Evolutionary conservation across 1,284 basidiomycete genomes (phyloP).

Genomic region (Inonotus obliquus): DNA sequence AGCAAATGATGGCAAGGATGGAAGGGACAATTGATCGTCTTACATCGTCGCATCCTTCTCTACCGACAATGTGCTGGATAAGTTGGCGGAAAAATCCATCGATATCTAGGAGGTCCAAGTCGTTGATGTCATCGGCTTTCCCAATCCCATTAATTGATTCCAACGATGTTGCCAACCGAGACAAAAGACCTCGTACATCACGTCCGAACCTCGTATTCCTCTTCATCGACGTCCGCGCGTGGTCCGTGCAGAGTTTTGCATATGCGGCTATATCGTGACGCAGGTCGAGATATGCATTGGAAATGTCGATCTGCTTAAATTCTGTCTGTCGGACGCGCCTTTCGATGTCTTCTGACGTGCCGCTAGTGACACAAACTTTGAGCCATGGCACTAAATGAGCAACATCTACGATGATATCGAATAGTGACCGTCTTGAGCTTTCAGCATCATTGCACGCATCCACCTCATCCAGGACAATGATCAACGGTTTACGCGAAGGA

Average conservation of each 20-base stretch:
- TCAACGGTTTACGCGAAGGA: neutral
- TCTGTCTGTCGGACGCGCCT: neutral
- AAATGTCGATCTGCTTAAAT: neutral
- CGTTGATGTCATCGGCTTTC: too few relatives aligned
- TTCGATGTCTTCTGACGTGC: neutral
- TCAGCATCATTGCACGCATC: neutral
- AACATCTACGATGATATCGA: neutral
- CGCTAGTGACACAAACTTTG: slow-evolving; percentile 1
- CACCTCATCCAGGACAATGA: slow-evolving; percentile 8
- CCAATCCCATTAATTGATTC: too few relatives aligned
- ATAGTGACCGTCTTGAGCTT: neutral
- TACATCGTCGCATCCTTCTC: too few relatives aligned
- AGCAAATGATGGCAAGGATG: too few relatives aligned
- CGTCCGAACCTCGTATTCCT: neutral
- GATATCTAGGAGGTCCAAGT: too few relatives aligned
- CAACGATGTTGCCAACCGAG: too few relatives aligned
- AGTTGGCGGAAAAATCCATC: too few relatives aligned
- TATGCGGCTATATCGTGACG: neutral
- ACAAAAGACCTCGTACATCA: too few relatives aligned
- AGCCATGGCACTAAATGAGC: slow-evolving; percentile 2
- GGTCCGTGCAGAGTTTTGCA: neutral
- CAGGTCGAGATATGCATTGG: neutral
- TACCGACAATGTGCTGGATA: too few relatives aligned
- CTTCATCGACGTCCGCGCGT: too few relatives aligned
- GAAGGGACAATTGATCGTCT: too few relatives aligned